These are phyloP conservation scores for Cladophialophora bantiana DNA, from an alignment of 2,329 filamentous ascomycete genomes.

Conservation along the genomic window DNA sequence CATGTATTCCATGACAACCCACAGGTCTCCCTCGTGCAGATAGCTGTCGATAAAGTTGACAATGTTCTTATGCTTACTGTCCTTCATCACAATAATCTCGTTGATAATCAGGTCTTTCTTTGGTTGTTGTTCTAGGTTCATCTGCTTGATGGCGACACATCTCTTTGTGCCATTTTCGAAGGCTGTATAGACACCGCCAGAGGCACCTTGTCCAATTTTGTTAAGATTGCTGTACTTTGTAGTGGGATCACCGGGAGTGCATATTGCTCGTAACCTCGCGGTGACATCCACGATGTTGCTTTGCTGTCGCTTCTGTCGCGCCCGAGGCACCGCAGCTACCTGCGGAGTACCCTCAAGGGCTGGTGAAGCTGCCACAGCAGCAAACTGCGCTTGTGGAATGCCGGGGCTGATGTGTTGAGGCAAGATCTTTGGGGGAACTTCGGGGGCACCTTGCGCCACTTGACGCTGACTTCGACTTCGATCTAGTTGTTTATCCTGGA, in stretches of 20 bases:
- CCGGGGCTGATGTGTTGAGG: constrained; percentile 41
- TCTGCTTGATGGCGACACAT: constrained; percentile 98
- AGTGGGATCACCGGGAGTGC: constrained; percentile 86
- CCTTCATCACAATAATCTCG: constrained; percentile 98
- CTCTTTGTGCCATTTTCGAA: constrained; percentile 83
- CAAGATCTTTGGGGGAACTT: constrained; percentile 48
- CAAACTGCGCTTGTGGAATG: constrained; percentile 49
- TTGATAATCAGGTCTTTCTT: constrained; percentile 99
- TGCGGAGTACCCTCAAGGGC: constrained; percentile 46
- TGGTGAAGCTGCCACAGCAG: constrained; percentile 47
- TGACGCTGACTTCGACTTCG: constrained; percentile 77
- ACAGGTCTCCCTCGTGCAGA: constrained; percentile 85
- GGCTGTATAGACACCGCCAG: constrained; percentile 92
- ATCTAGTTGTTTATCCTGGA: constrained; percentile 71
- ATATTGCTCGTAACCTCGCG: constrained; percentile 83
- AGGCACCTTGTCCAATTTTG: constrained; percentile 97
- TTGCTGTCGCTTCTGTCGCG: constrained; percentile 75
- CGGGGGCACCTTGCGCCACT: constrained; percentile 58
- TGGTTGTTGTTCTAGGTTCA: constrained; percentile 97
- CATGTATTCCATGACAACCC: constrained; percentile 99
- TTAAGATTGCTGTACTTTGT: constrained; percentile 84
- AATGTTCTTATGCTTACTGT: constrained; percentile 97
- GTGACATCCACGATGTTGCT: constrained; percentile 84
- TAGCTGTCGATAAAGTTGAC: constrained; percentile 99
- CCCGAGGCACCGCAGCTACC: constrained; percentile 49